Evolutionary conservation across 441 rosid genomes (phyloP), one percentile per base, ranked within the genome.

Genomic region (Gossypium trilobum): DNA sequence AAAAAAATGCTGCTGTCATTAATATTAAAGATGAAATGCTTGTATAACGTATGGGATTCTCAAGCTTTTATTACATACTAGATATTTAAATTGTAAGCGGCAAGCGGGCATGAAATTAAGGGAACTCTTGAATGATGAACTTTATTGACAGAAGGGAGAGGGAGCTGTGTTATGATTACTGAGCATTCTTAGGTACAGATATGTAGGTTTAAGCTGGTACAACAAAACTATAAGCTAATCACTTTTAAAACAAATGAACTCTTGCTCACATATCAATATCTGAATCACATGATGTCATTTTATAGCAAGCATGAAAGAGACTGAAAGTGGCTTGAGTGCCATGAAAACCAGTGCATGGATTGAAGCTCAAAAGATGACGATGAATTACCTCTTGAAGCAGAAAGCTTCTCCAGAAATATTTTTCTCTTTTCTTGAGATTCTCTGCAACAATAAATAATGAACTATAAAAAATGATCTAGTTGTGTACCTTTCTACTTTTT

Each of bases 31-130:
- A 4, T n/a, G 33, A 27, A 27, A 59, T 27, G 42, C 64, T 27
- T 27, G n/a, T n/a, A 59, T 59, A 16, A 59, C 4, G 17, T 57
- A 57, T 23, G 27, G 14, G 62, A 10, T 22, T 22, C 61, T 59
- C 39, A 59, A 25, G 39, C 64, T 59, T 59, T 25, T 58, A 59
- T 59, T 58, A 59, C 64, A 59, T 10, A 59, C 42, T 59, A 27
- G 4, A 22, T 9, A 20, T 56, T 20, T 25, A 56, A 56, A 22
- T 56, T 2, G 29, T 56, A 56, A 22, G 29, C 11, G 33, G 19
- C 65, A 29, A 29, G 31, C 22, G 39, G 19, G 20, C 19, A 60
- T 7, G 22, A 60, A 60, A 29, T 5, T 14, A 52, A 52, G 57
- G 10, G 57, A 52, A 52, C 57, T 52, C 20, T 51, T 17, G 19